These are phyloP conservation scores for Phytophthora pisi DNA, from an alignment of 352 stramenopile species.

Conservation along the genomic window DNA sequence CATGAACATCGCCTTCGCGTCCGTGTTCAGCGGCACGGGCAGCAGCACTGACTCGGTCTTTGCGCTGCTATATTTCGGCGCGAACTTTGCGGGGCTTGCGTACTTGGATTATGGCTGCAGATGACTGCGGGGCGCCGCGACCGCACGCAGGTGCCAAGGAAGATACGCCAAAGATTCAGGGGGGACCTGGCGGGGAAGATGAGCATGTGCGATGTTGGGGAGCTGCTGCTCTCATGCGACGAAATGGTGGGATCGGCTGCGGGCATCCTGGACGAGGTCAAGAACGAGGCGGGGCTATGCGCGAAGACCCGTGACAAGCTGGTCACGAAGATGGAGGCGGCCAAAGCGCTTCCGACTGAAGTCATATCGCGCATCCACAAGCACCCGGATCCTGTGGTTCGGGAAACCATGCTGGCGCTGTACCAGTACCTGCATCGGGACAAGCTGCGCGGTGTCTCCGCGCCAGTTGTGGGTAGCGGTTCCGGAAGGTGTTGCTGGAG, in stretches of 20 bases:
- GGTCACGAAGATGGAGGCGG: slow-evolving; percentile 81
- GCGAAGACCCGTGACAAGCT: slow-evolving; percentile 77
- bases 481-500: slow-evolving; percentile 74
- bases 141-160: slow-evolving; percentile 63
- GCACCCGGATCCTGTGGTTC: slow-evolving; percentile 64
- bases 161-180: slow-evolving; percentile 46
- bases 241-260: slow-evolving; percentile 67
- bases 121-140: slow-evolving; percentile 57
- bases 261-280: slow-evolving; percentile 40
- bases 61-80: slow-evolving; percentile 72
- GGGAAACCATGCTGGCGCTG: slow-evolving; percentile 84
- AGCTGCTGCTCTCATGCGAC: slow-evolving; percentile 71
- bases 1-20: slow-evolving; percentile 75
- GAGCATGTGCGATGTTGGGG: slow-evolving; percentile 80
- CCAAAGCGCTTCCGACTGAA: slow-evolving; percentile 65
- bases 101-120: slow-evolving; percentile 70
- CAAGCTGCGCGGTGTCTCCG: slow-evolving; percentile 67
- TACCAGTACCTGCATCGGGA: slow-evolving; percentile 79
- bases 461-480: slow-evolving; percentile 73
- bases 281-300: slow-evolving; percentile 44
- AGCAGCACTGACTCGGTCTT: slow-evolving; percentile 58
- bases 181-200: slow-evolving; percentile 66
- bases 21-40: slow-evolving; percentile 50
- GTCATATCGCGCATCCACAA: slow-evolving; percentile 79
- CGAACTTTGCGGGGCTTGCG: slow-evolving; percentile 62